These are phyloP conservation scores for Reticulascus tulasneorum DNA, from an alignment of 2,329 filamentous ascomycete species.

Conservation along the genomic window DNA sequence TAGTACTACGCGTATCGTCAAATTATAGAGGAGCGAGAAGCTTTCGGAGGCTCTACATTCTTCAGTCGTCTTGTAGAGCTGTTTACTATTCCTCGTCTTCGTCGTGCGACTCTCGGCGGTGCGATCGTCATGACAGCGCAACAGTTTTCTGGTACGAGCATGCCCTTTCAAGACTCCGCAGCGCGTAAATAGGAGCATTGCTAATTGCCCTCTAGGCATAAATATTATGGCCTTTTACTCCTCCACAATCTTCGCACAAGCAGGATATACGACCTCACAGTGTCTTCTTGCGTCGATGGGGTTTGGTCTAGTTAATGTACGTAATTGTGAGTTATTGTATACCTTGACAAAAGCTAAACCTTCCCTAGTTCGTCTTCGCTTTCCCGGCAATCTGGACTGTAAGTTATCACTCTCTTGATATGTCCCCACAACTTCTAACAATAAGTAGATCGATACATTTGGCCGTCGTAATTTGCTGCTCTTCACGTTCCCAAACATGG, in stretches of 20 bases:
- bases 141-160: slow-evolving; percentile 55
- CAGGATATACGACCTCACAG: slow-evolving; percentile 51
- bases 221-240: slow-evolving; percentile 78
- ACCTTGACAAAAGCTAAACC: too few species aligned
- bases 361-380: slow-evolving; percentile 56
- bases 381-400: slow-evolving; percentile 54
- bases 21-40: too few species aligned
- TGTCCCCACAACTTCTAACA: slow-evolving; percentile 29
- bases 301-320: slow-evolving; percentile 53
- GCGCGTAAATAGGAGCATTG: not conserved
- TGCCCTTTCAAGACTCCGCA: too few species aligned
- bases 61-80: too few species aligned
- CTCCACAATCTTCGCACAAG: slow-evolving; percentile 56
- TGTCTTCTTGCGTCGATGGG: slow-evolving; percentile 48
- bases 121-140: slow-evolving; percentile 78
- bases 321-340: too few species aligned
- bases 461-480: slow-evolving; percentile 51
- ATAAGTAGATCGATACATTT: slow-evolving; percentile 41
- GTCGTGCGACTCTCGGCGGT: slow-evolving; percentile 70
- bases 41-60: too few species aligned
- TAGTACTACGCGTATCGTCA: too few species aligned
- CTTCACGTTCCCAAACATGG: slow-evolving; percentile 57
- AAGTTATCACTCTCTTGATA: slow-evolving; percentile 53
- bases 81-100: slow-evolving; percentile 65
- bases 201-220: slow-evolving; percentile 36